Evolutionary conservation across 176 grass and related monocot species (phyloP).

Genomic region (Aegilops longissima): DNA sequence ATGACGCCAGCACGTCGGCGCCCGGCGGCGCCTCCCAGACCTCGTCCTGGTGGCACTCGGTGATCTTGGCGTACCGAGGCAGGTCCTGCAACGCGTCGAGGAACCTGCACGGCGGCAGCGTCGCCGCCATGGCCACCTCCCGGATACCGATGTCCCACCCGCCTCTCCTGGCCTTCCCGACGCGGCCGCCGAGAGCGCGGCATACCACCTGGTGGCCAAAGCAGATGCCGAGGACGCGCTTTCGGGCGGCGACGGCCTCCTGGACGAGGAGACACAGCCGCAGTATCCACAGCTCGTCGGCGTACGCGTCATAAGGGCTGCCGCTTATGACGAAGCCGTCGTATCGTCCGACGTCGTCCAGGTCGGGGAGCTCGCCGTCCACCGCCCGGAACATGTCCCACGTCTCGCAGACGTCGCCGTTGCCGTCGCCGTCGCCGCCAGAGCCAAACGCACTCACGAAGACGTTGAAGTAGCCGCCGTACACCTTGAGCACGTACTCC

Average conservation of each 20-base stretch:
- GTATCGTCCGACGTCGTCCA: slow-evolving; percentile 40
- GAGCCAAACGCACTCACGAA: slow-evolving; percentile 58
- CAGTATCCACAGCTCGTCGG: slow-evolving; percentile 66
- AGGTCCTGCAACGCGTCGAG: slow-evolving; percentile 34
- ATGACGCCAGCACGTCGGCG: slow-evolving; percentile 69
- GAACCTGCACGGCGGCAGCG: slow-evolving; percentile 32
- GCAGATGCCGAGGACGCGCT: slow-evolving; percentile 80
- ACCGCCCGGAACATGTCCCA: slow-evolving; percentile 84
- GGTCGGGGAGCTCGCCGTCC: slow-evolving; percentile 61
- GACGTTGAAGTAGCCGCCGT: slow-evolving; percentile 80
- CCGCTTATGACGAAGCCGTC: slow-evolving; percentile 93
- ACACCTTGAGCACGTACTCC: slow-evolving; percentile 73
- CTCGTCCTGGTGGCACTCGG: slow-evolving; percentile 84
- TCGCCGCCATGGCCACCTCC: slow-evolving; percentile 46
- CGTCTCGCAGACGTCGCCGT: slow-evolving; percentile 36
- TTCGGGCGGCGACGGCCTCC: slow-evolving; percentile 48
- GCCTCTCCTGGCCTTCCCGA: slow-evolving; percentile 37
- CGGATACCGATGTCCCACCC: slow-evolving; percentile 84
- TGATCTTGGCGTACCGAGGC: slow-evolving; percentile 50
- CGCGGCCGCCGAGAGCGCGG: slow-evolving; percentile 70
- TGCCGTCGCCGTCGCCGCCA: background rate
- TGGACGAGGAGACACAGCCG: slow-evolving; percentile 59
- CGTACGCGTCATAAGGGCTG: slow-evolving; percentile 76
- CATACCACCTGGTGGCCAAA: slow-evolving; percentile 96
- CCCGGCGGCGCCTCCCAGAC: slow-evolving; percentile 76